Evolutionary conservation across 2,329 filamentous ascomycete species (phyloP).

Genomic region (Seiridium unicorne): DNA sequence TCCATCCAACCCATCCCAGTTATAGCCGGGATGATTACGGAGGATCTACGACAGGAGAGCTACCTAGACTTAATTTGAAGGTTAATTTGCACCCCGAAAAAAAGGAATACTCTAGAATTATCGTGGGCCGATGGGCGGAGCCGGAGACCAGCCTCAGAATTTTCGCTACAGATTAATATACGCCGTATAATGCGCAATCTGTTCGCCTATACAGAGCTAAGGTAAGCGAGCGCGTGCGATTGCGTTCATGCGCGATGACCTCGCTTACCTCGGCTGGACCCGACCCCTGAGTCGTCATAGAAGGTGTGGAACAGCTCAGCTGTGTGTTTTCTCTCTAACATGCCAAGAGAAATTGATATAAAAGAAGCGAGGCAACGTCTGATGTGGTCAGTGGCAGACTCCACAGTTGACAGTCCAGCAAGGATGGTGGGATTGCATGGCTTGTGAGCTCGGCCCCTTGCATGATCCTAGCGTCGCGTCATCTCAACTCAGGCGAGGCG

Average conservation of each 20-base stretch:
- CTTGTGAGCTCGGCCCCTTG: neutral
- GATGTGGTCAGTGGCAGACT: neutral
- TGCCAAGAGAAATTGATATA: slow-evolving; percentile 2
- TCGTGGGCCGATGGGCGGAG: neutral
- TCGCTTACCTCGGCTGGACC: neutral
- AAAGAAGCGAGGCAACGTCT: neutral
- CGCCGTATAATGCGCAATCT: neutral
- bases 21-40: neutral
- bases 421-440: neutral
- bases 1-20: no score
- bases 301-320: neutral
- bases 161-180: neutral
- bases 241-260: neutral
- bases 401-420: neutral
- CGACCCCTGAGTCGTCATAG: neutral
- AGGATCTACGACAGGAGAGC: neutral
- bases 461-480: neutral
- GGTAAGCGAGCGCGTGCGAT: neutral
- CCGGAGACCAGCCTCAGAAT: neutral
- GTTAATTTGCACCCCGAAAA: neutral
- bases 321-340: neutral
- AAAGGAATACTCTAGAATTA: no score
- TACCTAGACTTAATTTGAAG: neutral
- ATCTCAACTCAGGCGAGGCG: neutral
- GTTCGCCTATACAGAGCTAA: neutral